Evolutionary conservation across 768 basidiomycete species (phyloP).

Genomic region (Lactarius psammicola): DNA sequence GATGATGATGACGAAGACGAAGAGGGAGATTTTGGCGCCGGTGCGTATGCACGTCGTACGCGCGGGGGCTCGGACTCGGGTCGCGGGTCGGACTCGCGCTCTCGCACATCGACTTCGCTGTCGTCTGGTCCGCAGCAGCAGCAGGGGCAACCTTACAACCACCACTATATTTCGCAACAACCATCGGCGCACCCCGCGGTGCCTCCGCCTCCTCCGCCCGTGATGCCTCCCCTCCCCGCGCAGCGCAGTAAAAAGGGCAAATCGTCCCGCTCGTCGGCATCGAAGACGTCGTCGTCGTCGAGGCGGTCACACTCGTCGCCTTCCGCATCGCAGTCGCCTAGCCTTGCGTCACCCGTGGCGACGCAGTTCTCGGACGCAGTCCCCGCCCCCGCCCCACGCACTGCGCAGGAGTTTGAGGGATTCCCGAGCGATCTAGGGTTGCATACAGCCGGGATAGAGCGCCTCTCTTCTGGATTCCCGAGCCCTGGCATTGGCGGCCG

Average conservation of each 20-base stretch:
- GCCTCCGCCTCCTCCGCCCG: not conserved
- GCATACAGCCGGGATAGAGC: constrained; percentile 18
- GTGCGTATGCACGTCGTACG: constrained; percentile 44
- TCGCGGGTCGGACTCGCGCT: constrained; percentile 56
- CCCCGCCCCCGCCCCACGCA: constrained; percentile 31
- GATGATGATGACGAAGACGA: constrained; percentile 47
- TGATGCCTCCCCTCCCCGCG: not conserved
- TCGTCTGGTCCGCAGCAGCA: constrained; percentile 22
- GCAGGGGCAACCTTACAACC: constrained; percentile 28
- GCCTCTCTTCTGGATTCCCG: constrained; percentile 21
- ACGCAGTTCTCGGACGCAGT: constrained; percentile 35
- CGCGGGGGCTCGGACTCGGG: constrained; percentile 36
- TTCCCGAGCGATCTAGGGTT: constrained; percentile 30
- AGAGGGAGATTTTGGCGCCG: constrained; percentile 58
- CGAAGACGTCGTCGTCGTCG: constrained; percentile 32
- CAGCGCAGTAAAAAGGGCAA: constrained; percentile 28
- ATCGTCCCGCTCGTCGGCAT: constrained; percentile 28
- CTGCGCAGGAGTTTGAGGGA: constrained; percentile 38
- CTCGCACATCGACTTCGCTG: constrained; percentile 55
- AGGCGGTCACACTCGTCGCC: constrained; percentile 42
- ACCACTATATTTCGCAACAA: constrained; percentile 33
- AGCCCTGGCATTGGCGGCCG: constrained; percentile 22
- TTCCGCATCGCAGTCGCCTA: constrained; percentile 44
- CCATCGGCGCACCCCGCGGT: not conserved
- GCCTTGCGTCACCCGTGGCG: constrained; percentile 42